These are phyloP conservation scores for Pestalotiopsis sp. DNA, from an alignment of 2,329 filamentous ascomycete genomes.

Conservation along the genomic window DNA sequence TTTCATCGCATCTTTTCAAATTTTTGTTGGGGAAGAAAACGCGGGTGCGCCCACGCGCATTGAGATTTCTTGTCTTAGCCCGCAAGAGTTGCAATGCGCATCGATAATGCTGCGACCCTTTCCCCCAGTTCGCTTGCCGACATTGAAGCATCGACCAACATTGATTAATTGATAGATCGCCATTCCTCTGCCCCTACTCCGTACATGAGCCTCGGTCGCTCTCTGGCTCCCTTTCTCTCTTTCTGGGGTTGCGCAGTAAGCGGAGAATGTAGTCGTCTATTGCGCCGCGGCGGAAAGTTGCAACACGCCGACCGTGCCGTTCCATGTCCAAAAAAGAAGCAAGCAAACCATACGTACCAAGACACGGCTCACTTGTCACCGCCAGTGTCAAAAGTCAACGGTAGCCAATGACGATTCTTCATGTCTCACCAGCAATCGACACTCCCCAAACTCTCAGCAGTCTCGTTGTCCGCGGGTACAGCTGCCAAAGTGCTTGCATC, in stretches of 20 bases:
- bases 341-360: background rate
- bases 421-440: background rate
- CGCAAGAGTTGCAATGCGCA: background rate
- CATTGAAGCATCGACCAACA: background rate
- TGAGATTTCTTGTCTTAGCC: background rate
- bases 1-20: background rate
- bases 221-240: background rate
- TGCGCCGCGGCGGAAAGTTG: background rate
- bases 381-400: background rate
- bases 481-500: background rate
- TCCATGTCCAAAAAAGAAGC: background rate
- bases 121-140: background rate
- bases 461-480: background rate
- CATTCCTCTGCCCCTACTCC: background rate
- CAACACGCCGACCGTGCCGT: background rate
- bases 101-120: background rate
- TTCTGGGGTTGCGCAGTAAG: background rate
- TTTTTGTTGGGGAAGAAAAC: constrained; percentile 5
- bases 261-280: background rate
- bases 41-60: background rate
- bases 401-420: background rate
- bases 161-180: background rate
- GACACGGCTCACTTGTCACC: background rate
- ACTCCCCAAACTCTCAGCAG: too few relatives aligned
- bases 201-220: background rate